These are phyloP conservation scores for Echeveria elegans DNA, from an alignment of 164 flowering plant genomes.

Conservation along the genomic window DNA sequence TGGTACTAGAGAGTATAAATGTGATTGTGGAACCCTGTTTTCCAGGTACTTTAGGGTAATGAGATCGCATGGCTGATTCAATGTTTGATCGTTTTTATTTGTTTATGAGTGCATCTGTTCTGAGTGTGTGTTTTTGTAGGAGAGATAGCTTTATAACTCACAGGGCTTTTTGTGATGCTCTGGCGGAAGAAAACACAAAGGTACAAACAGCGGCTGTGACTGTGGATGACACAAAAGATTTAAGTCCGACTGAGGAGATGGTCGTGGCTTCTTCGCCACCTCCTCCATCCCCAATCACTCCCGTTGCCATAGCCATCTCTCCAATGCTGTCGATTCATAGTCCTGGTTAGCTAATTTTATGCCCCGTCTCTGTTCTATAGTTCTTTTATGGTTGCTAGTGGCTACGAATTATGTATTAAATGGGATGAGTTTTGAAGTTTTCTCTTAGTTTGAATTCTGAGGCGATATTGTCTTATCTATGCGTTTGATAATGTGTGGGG, in stretches of 20 bases:
- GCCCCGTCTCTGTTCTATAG: not conserved
- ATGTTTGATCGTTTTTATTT: not conserved
- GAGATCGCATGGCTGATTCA: too few relatives aligned
- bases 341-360: constrained; percentile 27
- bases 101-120: not conserved
- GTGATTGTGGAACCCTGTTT: constrained; percentile 87
- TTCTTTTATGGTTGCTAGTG: not conserved
- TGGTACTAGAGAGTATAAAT: constrained; percentile 70
- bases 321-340: constrained; percentile 46
- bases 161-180: constrained; percentile 80
- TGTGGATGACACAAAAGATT: constrained; percentile 15
- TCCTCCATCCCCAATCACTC: constrained; percentile 29
- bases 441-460: not conserved
- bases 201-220: constrained; percentile 7
- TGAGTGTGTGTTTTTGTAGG: constrained; percentile 20
- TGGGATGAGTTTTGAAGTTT: not conserved
- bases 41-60: too few relatives aligned
- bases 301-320: constrained; percentile 36
- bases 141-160: constrained; percentile 88
- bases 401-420: not conserved
- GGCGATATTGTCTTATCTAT: not conserved
- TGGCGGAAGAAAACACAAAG: constrained; percentile 66
- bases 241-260: constrained; percentile 12
- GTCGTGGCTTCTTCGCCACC: constrained; percentile 25
- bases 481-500: not conserved